Base-by-base conservation (phyloP, 2,329 filamentous ascomycete species). In the Arthrobotrys musiformis region DNA sequence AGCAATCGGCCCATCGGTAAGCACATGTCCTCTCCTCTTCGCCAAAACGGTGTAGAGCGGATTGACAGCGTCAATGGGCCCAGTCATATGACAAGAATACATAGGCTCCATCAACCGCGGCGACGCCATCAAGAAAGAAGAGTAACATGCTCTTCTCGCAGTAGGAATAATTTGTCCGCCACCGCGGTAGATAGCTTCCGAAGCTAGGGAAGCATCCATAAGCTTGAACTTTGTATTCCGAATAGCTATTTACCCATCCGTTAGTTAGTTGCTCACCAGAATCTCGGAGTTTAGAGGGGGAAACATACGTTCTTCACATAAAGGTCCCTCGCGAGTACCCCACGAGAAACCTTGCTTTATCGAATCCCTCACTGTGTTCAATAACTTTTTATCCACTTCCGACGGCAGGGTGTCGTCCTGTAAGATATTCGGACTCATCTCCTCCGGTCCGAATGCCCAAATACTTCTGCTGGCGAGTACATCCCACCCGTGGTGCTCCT, bases 91-190 rank as follows among this genome's bases (percentile, higher is more conserved):
- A 81, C 94, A 94, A 3, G 91, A 89, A 85, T 97, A 99, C 52
- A 98, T 88, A 0, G 95, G 95, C 84, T 99, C 95, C 94, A 99
- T 98, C 30, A 99, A 88, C 52, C 95, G 90, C 28, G 95, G 95
- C 22, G 93, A 95, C 2, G 95, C 94, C 93, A 98, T 97, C 56
- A 99, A 87, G 86, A 99, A 99, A 15, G 93, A 95, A 5, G 92
- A 94, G 84, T 99, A 99, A 84, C 95, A 94, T 9, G 95, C 93
- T 70, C 95, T 89, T 66, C 95, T 91, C 73, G 94, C 91, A 0
- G 95, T 98, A 52, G 95, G 95, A 82, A 99, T 99, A 82, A 99
- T 96, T 84, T 99, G 95, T 50, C 95, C 95, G 80, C 94, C 94
- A 70, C 95, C 95, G 62, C 95, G 90, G 86, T 93, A 97, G 82